Evolutionary conservation across 164 flowering plant species (phyloP), one percentile per base, ranked within the genome.

Genomic region (Nelumbo lutea): DNA sequence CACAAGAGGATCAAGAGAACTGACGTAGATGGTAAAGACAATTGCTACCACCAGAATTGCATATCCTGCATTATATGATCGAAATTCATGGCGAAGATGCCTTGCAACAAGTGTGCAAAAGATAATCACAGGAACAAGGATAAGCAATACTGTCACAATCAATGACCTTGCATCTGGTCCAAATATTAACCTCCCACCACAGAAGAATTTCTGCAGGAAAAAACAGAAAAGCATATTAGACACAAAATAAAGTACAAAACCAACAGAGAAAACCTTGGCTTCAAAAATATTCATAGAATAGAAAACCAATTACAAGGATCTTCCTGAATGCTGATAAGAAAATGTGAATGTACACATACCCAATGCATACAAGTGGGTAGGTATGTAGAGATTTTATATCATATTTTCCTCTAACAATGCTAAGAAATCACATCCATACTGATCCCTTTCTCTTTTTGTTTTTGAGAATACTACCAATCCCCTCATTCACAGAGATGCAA

Each of bases 91-190:
- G 50, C 84, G 96, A 64, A 94, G 90, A 76, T 94, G 91, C 79
- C 97, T 79, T 43, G 93, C 97, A n/a, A 94, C 97, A 73, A 87
- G 83, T 55, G 85, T 81, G 77, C 98, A 94, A 75, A 94, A 94
- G 59, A 86, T 53, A 61, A 81, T 66, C 59, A 82, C 78, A 43
- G 97, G 98, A 68, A 79, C 89, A 64, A 82, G 73, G 69, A 94
- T 87, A 78, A 94, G 84, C 78, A 85, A 72, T 66, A 94, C 60
- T 9, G 96, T 91, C 74, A 83, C 84, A 74, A 89, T 68, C 71
- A 94, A 73, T 38, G 96, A 89, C 76, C 75, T 82, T 59, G 90
- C 96, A 86, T 94, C 97, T 42, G 98, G 98, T 62, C 98, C 98
- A 81, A 94, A 88, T 71, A 94, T 86, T 80, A 94, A 73, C 80